Evolutionary conservation across 805 yeast genomes (phyloP).

Genomic region (Kluyveromyces nonfermentans): DNA sequence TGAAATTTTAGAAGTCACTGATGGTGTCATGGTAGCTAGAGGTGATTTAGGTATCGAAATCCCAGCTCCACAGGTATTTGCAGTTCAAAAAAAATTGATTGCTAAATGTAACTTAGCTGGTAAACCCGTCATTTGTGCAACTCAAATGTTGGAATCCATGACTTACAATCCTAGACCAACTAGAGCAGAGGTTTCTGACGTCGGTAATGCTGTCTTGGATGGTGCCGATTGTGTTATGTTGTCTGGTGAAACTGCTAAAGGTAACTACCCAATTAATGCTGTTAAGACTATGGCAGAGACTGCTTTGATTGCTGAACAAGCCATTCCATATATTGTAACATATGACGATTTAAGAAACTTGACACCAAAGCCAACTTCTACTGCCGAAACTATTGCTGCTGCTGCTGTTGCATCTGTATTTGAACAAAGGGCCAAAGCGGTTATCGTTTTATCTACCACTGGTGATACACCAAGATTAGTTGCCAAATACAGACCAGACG

Average conservation of each 20-base stretch:
- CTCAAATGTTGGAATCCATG: constrained; percentile 99
- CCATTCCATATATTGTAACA: constrained; percentile 76
- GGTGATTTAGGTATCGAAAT: constrained; percentile 99
- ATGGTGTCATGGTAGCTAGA: constrained; percentile 99
- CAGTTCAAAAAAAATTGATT: constrained; percentile 96
- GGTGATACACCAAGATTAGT: constrained; percentile 94
- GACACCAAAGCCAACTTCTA: constrained; percentile 80
- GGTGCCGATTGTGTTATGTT: constrained; percentile 99
- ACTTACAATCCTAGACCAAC: constrained; percentile 99
- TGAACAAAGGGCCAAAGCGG: constrained; percentile 95
- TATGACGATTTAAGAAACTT: constrained; percentile 83
- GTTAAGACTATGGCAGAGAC: constrained; percentile 99
- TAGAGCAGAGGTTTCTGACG: constrained; percentile 98
- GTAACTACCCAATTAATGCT: constrained; percentile 96
- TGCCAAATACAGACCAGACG: constrained; percentile 95
- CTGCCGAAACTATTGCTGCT: constrained; percentile 94
- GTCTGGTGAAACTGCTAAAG: constrained; percentile 99
- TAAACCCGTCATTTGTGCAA: constrained; percentile 98
- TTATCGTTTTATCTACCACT: constrained; percentile 88
- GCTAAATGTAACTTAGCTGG: constrained; percentile 99
- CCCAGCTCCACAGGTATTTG: constrained; percentile 97
- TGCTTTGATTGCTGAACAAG: constrained; percentile 91
- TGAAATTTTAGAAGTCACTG: constrained; percentile 87
- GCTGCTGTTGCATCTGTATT: constrained; percentile 94
- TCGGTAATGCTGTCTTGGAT: constrained; percentile 97